phyloP scores from a whole-genome alignment of 2,329 filamentous ascomycete genomes.

The Acephala macrosclerotiorum region DNA sequence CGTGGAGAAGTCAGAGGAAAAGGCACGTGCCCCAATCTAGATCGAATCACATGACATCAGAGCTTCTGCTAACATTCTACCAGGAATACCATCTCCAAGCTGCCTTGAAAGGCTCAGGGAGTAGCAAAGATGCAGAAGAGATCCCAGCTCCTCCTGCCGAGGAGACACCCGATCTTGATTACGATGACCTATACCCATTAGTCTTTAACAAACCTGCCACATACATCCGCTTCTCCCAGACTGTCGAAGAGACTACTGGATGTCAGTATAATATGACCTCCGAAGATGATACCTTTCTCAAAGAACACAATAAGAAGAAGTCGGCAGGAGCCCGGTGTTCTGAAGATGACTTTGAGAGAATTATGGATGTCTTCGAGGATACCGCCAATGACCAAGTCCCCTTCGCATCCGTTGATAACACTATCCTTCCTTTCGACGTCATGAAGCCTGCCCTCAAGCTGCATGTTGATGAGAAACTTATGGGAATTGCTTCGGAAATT shows the following conservation, averaged over 20 bases:
- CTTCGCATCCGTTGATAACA: constrained; percentile 88
- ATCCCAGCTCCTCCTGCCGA: constrained; percentile 72
- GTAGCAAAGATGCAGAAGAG: constrained; percentile 42
- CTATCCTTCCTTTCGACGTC: constrained; percentile 78
- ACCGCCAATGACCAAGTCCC: constrained; percentile 84
- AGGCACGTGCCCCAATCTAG: constrained; percentile 54
- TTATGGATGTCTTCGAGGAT: constrained; percentile 95
- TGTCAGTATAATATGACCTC: constrained; percentile 93
- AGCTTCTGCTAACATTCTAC: constrained; percentile 28
- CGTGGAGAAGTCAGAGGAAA: constrained; percentile 96
- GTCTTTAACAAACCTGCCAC: constrained; percentile 84
- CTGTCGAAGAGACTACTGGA: constrained; percentile 93
- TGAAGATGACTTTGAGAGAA: constrained; percentile 90
- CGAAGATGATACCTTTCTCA: constrained; percentile 87
- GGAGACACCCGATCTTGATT: constrained; percentile 72
- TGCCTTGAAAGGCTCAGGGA: constrained; percentile 37
- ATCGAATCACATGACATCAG: constrained; percentile 34
- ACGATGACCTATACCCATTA: constrained; percentile 86
- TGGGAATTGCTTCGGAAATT: constrained; percentile 72
- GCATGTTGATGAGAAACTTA: constrained; percentile 56
- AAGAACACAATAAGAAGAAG: constrained; percentile 81
- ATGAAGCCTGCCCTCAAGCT: constrained; percentile 73
- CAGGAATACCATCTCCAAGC: constrained; percentile 48
- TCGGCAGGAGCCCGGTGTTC: constrained; percentile 71
- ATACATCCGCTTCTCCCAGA: constrained; percentile 98